Evolutionary conservation across 2,329 filamentous ascomycete species (phyloP).

Genomic region (Fusarium ramigenum): DNA sequence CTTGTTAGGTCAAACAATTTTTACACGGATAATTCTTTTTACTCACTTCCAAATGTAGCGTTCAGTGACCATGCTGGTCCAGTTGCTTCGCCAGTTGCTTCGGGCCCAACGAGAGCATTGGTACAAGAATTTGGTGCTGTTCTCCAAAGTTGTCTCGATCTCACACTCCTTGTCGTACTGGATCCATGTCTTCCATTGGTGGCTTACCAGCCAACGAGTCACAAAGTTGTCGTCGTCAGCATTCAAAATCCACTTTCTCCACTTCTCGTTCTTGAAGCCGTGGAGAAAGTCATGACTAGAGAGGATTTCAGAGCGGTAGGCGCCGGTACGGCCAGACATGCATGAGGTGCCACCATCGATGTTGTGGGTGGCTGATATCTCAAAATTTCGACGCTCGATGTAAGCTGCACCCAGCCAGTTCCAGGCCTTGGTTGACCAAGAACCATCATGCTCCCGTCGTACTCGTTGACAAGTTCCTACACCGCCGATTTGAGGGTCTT

Average conservation of each 20-base stretch:
- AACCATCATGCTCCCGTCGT: conserved; percentile 71
- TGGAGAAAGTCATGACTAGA: conserved; percentile 86
- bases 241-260: conserved; percentile 89
- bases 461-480: conserved; percentile 93
- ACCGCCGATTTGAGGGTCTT: conserved; percentile 83
- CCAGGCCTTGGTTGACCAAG: conserved; percentile 73
- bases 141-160: conserved; percentile 91
- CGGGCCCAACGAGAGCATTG: conserved; percentile 95
- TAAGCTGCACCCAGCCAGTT: conserved; percentile 93
- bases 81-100: conserved; percentile 98
- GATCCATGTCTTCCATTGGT: conserved; percentile 93
- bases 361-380: conserved; percentile 94
- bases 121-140: conserved; percentile 87
- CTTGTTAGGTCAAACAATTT: conserved; percentile 27
- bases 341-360: conserved; percentile 96
- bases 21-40: background rate
- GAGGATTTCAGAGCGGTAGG: conserved; percentile 89
- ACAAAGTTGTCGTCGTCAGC: conserved; percentile 99
- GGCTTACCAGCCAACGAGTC: conserved; percentile 91
- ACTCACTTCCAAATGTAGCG: conserved; percentile 88
- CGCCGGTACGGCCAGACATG: conserved; percentile 92
- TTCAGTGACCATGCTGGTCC: conserved; percentile 87
- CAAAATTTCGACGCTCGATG: conserved; percentile 93
- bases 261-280: conserved; percentile 91
- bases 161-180: conserved; percentile 93